Base-by-base conservation (phyloP, 1,139 yeast species). In the Scheffersomyces stambukii region DNA sequence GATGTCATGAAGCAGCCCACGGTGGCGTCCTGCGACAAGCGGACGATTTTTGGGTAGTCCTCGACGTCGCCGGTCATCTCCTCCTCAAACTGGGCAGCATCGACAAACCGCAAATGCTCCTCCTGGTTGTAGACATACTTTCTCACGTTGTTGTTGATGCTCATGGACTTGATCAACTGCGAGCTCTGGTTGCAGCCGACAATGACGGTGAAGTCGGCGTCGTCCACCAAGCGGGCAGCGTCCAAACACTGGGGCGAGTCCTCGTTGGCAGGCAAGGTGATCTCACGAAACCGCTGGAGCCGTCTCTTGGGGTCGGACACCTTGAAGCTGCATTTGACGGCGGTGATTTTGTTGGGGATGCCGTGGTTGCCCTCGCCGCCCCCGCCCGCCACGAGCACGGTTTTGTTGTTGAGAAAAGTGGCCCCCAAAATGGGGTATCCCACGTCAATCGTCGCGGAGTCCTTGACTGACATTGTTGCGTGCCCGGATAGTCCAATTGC, bases 341-440 rank as follows among this genome's bases (percentile, higher is more conserved):
- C 86, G n/a, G 88, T 77, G 43, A 89, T 64, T 52, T 83, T 86
- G 55, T 89, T 89, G 25, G 91, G 84, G 32, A 88, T 77, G 24
- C 96, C 96, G 48, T 85, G 68, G 47, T 75, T 80, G 10, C 95
- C 95, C 54, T 85, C 95, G 21, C 96, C 97, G 21, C 96, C 96
- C 25, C 97, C 98, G 23, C 98, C 98, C 5, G 88, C 77, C 16
- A 82, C 83, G 30, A 88, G 55, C 19, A 88, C 54, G 3, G 80
- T 72, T 41, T 68, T 63, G 42, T 78, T 70, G 43, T 75, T 68
- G 31, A 80, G 64, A 51, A 85, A 89, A 40, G 74, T 72, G 35
- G 89, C 79, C 2, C 85, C 93, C 46, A 81, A 83, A 10, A 86
- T 70, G 1, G 98, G 97, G 48, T 82, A 86, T 3, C 84, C 89